Evolutionary conservation across 1,139 yeast species (phyloP), one percentile per base, ranked within the genome.

Genomic region (Dujonia santamariae): DNA sequence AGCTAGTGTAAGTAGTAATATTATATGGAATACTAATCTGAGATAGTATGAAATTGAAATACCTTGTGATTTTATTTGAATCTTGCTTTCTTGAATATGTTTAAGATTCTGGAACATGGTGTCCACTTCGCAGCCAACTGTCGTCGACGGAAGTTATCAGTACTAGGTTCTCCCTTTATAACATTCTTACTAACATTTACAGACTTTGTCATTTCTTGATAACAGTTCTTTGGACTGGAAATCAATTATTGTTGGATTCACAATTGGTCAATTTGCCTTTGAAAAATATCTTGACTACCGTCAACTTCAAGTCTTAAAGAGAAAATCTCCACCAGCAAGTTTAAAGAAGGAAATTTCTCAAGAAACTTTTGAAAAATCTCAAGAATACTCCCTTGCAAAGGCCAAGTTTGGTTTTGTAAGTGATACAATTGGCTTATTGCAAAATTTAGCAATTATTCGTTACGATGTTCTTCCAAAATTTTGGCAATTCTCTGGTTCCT

Each of bases 361-460:
- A 31, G 85, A 84, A 40, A 85, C 92, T 3, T 86, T 85, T 48
- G 70, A 70, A 35, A 85, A 87, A 54, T 78, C 96, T 3, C 90
- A 85, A 53, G 76, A 72, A 23, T 92, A 92, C 54, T 78, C 95
- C 4, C 65, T 85, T 28, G 85, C 96, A n/a, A 90, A 88, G 56
- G 74, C 88, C 35, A 67, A 70, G 48, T 88, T 87, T 54, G 73
- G 83, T 2, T 67, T 85, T 37, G 58, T 85, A 37, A 58, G 76
- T 18, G 74, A 78, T 28, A 45, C 75, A 12, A 72, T 72, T 50
- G 62, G 72, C 6, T 63, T 83, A 33, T 47, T 72, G 12, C 76
- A 81, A 51, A 84, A 81, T 51, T 50, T 81, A 34, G 69, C 71
- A 7, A 61, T 79, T 38, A 66, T 85, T 49, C 68, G 80, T 41